phyloP scores from a whole-genome alignment of 2,329 filamentous ascomycete species.

The Trichocomaceae sp. region DNA sequence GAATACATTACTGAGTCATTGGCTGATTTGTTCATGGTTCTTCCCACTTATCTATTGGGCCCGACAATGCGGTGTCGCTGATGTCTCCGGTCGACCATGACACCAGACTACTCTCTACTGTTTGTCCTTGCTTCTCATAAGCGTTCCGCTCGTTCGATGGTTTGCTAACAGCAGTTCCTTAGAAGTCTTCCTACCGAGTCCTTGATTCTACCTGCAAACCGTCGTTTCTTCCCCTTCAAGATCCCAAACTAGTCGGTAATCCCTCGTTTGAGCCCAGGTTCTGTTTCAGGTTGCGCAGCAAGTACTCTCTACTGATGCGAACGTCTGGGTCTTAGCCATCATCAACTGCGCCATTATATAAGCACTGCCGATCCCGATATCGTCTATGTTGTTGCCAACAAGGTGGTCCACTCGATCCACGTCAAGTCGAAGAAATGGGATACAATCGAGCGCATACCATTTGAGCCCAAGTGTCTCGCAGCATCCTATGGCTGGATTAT shows the following conservation, averaged over 20 bases:
- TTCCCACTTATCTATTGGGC: neutral
- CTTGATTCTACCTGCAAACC: slow-evolving; percentile 54
- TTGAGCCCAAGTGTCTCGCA: slow-evolving; percentile 76
- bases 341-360: slow-evolving; percentile 73
- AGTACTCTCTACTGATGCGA: slow-evolving; percentile 11
- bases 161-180: slow-evolving; percentile 11
- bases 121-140: slow-evolving; percentile 19
- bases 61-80: slow-evolving; percentile 28
- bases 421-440: slow-evolving; percentile 64
- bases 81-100: slow-evolving; percentile 31
- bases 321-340: slow-evolving; percentile 28
- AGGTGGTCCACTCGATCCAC: slow-evolving; percentile 67
- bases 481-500: slow-evolving; percentile 82
- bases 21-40: neutral
- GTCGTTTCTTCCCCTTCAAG: slow-evolving; percentile 61
- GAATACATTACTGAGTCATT: neutral
- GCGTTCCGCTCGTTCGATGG: neutral
- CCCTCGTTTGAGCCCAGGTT: neutral
- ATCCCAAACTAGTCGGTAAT: slow-evolving; percentile 58
- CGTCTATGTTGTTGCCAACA: slow-evolving; percentile 77
- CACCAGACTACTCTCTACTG: slow-evolving; percentile 36
- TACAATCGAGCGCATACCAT: slow-evolving; percentile 64
- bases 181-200: slow-evolving; percentile 62
- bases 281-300: slow-evolving; percentile 2
- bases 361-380: slow-evolving; percentile 69